These are phyloP conservation scores for Solanum verrucosum DNA, from an alignment of 257 asterid species.

Conservation along the genomic window DNA sequence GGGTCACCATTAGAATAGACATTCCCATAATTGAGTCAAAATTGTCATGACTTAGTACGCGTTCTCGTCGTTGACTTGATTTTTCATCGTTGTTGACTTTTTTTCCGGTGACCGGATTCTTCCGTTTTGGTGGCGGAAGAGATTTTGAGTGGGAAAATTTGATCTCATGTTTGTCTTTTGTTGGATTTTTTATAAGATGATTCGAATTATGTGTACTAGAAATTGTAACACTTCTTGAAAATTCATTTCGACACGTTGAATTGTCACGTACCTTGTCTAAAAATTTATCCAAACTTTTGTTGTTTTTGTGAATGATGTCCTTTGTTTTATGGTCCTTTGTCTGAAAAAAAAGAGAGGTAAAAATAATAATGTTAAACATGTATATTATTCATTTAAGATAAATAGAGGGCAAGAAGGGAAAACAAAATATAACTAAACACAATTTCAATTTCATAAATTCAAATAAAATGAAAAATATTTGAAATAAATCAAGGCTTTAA, in stretches of 20 bases:
- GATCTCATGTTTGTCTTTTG: background rate
- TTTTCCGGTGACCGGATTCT: background rate
- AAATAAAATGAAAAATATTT: too few relatives aligned
- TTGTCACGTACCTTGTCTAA: background rate
- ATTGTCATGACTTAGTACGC: background rate
- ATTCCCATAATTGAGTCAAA: slow-evolving; percentile 20
- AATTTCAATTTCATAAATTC: background rate
- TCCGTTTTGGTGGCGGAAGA: background rate
- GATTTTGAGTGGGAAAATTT: slow-evolving; percentile 5
- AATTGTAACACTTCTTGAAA: background rate
- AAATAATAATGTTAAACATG: background rate
- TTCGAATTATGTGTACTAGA: background rate
- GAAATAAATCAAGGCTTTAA: too few relatives aligned
- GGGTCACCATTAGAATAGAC: slow-evolving; percentile 12
- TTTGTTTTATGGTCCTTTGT: background rate
- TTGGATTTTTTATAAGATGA: background rate
- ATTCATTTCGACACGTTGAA: background rate
- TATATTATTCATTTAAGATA: background rate
- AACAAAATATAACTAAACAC: background rate
- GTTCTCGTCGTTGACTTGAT: background rate
- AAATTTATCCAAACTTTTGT: slow-evolving; percentile 2
- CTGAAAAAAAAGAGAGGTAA: background rate
- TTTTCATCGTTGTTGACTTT: background rate
- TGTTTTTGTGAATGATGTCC: slow-evolving; percentile 4
- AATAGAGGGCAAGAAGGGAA: background rate